A percentile compares a stretch with the other conserved stretches of the same genome.
Evolutionary conservation across 2,329 filamentous ascomycete species (phyloP).

Genomic region (Colletotrichum noveboracense): DNA sequence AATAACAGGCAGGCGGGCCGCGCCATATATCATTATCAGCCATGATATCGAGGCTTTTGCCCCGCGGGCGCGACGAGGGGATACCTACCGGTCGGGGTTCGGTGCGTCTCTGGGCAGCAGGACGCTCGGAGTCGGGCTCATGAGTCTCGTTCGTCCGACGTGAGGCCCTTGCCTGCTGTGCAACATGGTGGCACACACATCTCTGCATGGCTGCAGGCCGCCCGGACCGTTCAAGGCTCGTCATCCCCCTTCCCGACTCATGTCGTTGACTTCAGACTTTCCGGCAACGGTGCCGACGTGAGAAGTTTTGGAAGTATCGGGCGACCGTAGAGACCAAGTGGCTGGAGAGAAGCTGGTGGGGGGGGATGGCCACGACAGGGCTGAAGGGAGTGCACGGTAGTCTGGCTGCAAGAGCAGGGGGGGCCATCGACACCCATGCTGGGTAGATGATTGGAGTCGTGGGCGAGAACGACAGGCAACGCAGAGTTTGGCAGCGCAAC

Average conservation of each 20-base stretch:
- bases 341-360: background rate
- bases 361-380: background rate
- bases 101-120: background rate
- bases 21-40: background rate
- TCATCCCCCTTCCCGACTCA: conserved; percentile 2
- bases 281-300: background rate
- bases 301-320: conserved; percentile 3
- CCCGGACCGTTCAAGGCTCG: background rate
- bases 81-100: background rate
- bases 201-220: background rate
- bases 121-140: background rate
- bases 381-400: background rate
- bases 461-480: background rate
- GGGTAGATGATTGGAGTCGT: background rate
- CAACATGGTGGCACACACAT: background rate
- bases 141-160: conserved; percentile 12
- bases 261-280: conserved; percentile 1
- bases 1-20: background rate
- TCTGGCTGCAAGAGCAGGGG: background rate
- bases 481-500: background rate
- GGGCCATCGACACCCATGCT: background rate
- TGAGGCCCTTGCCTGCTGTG: background rate
- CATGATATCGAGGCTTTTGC: background rate
- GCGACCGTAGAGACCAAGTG: background rate
- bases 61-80: background rate